phyloP scores from a whole-genome alignment of 257 asterid species.

The Cruciata laevipes region DNA sequence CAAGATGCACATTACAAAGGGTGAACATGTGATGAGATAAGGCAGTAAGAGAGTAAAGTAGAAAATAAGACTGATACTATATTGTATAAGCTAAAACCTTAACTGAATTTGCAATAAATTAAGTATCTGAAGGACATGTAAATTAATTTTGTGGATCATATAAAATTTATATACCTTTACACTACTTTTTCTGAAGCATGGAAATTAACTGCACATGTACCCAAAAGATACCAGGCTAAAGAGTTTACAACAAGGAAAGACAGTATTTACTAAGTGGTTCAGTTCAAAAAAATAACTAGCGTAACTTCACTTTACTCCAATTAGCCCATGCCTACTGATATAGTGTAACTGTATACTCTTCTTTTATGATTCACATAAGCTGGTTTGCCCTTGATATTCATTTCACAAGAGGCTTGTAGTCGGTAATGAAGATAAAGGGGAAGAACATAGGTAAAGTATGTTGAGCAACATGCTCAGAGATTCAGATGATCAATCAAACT shows the following conservation, averaged over 20 bases:
- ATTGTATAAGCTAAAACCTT: not conserved
- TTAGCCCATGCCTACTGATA: no score
- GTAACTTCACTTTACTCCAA: no score
- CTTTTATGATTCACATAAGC: not conserved
- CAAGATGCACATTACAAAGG: constrained; percentile 14
- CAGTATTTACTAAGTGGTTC: not conserved
- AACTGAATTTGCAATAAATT: not conserved
- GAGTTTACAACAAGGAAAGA: not conserved
- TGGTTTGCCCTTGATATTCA: not conserved
- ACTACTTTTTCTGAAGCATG: not conserved
- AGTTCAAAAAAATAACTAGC: not conserved
- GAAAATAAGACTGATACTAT: not conserved
- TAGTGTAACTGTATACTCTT: not conserved
- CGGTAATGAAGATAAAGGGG: not conserved
- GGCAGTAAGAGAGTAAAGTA: not conserved
- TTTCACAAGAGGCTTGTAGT: not conserved
- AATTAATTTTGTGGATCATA: not conserved
- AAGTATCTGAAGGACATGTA: not conserved
- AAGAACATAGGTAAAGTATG: not conserved
- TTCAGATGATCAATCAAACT: not conserved
- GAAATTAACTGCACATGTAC: not conserved
- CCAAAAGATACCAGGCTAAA: not conserved
- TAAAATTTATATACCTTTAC: not conserved
- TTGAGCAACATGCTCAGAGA: not conserved
- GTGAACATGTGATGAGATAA: not conserved